Evolutionary conservation across 179 eudicot species (phyloP).

Genomic region (Vitellaria paradoxa): DNA sequence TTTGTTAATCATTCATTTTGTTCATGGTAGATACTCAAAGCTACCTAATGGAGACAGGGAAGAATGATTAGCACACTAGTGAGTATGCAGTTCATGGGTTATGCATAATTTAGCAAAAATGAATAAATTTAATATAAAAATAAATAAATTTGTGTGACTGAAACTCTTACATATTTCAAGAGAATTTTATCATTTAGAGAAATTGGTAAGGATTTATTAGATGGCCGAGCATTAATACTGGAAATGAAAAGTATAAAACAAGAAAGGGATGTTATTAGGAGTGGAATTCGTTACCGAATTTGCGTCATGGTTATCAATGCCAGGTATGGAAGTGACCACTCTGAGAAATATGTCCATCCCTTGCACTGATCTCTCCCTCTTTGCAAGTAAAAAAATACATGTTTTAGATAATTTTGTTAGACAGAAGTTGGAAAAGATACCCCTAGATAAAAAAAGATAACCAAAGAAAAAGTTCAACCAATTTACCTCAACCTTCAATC

Average conservation of each 20-base stretch:
- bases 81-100: not conserved
- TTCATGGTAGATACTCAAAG: not conserved
- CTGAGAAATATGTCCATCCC: slow-evolving; percentile 66
- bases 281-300: slow-evolving; percentile 53
- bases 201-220: not conserved
- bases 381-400: slow-evolving; percentile 13
- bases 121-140: too few relatives aligned
- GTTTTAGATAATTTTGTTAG: slow-evolving; percentile 1
- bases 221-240: not conserved
- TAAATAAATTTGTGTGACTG: not conserved
- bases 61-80: not conserved
- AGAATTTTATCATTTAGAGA: not conserved
- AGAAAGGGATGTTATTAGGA: not conserved
- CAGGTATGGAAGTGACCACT: slow-evolving; percentile 80
- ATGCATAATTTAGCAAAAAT: slow-evolving; percentile 1
- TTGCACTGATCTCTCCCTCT: slow-evolving; percentile 82
- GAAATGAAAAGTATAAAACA: not conserved
- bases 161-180: not conserved
- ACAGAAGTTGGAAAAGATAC: not conserved
- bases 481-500: slow-evolving; percentile 79
- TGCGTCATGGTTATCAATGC: slow-evolving; percentile 87
- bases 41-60: not conserved
- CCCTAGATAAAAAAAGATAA: not conserved
- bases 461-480: slow-evolving; percentile 4
- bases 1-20: not conserved